phyloP scores from a whole-genome alignment of 108 stramenopile species.

The Conticribra guillardii region DNA sequence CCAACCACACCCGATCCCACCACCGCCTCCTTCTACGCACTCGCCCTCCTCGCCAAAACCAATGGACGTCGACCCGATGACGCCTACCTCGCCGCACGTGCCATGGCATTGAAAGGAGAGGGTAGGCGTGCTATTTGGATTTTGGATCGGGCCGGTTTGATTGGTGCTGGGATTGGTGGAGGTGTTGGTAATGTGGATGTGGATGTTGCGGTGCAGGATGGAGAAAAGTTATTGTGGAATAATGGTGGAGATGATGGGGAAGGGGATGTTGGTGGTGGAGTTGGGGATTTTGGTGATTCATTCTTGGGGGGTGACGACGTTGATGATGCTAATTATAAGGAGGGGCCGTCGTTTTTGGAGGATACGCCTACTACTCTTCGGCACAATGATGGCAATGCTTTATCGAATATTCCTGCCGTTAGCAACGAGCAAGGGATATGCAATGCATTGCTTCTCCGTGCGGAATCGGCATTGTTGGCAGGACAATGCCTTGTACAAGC shows the following conservation, averaged over 20 bases:
- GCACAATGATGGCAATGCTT: neutral
- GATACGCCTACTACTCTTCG: neutral
- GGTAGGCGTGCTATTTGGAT: slow-evolving; percentile 56
- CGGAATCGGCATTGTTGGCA: slow-evolving; percentile 43
- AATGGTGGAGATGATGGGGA: neutral
- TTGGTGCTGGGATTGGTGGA: slow-evolving; percentile 19
- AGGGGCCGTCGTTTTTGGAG: slow-evolving; percentile 2
- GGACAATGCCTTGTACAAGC: slow-evolving; percentile 38
- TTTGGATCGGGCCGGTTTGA: slow-evolving; percentile 56
- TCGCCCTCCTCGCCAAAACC: slow-evolving; percentile 60
- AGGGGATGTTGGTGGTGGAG: slow-evolving; percentile 20
- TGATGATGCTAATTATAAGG: too few relatives aligned
- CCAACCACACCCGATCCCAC: slow-evolving; percentile 48
- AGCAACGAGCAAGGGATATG: slow-evolving; percentile 29
- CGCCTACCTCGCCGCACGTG: slow-evolving; percentile 67
- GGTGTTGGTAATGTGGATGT: neutral
- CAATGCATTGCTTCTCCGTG: slow-evolving; percentile 28
- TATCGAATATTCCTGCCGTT: neutral
- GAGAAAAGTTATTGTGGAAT: slow-evolving; percentile 5
- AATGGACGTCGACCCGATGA: slow-evolving; percentile 46
- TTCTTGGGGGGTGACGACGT: neutral
- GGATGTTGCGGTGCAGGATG: neutral
- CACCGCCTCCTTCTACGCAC: slow-evolving; percentile 72
- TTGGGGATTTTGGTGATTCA: slow-evolving; percentile 51
- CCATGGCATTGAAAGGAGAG: slow-evolving; percentile 56